Percentiles rank a stretch among this genome's conserved stretches.
Conservation (phyloP, 306 rosid genomes). For the Styphnolobium japonicum region DNA sequence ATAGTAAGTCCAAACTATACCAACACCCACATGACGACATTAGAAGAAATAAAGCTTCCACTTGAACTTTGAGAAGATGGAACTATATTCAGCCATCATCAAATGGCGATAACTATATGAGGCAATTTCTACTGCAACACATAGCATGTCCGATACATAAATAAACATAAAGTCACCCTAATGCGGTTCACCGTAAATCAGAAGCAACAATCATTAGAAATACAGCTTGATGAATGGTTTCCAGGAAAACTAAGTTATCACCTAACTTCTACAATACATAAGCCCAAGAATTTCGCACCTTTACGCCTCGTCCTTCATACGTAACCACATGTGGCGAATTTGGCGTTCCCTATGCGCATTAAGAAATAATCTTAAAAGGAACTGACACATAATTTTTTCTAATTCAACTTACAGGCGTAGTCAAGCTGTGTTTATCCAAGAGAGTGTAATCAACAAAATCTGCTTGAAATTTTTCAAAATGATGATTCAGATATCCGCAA, state of each 20-base stretch:
- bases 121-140: not conserved
- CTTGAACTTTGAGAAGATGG: too few species aligned
- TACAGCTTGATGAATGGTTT: not conserved
- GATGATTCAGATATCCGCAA: too few species aligned
- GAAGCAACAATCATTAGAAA: not conserved
- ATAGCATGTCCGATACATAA: not conserved
- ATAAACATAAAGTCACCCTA: not conserved
- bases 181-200: not conserved
- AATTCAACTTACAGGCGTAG: not conserved
- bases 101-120: not conserved
- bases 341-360: not conserved
- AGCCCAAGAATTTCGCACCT: not conserved
- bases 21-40: too few species aligned
- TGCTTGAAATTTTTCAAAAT: not conserved
- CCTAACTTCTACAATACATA: not conserved
- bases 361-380: not conserved
- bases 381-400: not conserved
- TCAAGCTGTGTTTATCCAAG: not conserved
- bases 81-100: too few species aligned
- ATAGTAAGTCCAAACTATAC: too few species aligned
- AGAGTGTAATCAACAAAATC: not conserved
- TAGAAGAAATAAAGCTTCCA: too few species aligned
- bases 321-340: not conserved
- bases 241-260: not conserved
- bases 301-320: not conserved